phyloP scores from a whole-genome alignment of 2,329 filamentous ascomycete genomes.

The Claviceps humidiphila region DNA sequence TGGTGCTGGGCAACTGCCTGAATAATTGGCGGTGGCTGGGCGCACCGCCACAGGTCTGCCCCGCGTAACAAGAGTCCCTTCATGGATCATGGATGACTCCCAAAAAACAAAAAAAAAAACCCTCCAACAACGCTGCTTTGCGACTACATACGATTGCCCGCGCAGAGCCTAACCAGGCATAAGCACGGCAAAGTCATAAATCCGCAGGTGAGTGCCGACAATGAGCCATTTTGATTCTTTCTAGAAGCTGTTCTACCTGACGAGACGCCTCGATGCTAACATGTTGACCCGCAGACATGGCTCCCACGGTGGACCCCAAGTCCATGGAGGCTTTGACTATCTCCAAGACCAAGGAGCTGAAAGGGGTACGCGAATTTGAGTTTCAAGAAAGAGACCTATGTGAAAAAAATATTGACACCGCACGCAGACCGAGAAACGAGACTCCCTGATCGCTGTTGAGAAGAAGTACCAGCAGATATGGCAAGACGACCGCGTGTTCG shows the following conservation, averaged over 20 bases:
- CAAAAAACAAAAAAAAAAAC: neutral
- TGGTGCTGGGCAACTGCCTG: neutral
- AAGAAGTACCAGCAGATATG: constrained; percentile 78
- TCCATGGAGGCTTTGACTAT: constrained; percentile 38
- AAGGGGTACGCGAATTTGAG: constrained; percentile 30
- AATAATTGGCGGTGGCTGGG: neutral
- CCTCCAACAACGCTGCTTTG: neutral
- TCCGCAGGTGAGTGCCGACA: constrained; percentile 5
- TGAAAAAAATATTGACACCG: neutral
- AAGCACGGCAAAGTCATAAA: constrained; percentile 4
- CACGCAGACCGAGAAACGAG: constrained; percentile 68
- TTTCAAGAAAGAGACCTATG: neutral
- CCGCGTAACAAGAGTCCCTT: constrained; percentile 14
- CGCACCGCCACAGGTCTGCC: constrained; percentile 11
- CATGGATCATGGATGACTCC: constrained; percentile 17
- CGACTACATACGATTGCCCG: constrained; percentile 9
- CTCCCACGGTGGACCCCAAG: constrained; percentile 27
- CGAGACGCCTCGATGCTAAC: neutral
- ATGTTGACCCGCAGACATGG: constrained; percentile 21
- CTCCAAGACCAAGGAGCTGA: constrained; percentile 49
- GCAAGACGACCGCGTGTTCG: constrained; percentile 49
- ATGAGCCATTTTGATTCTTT: too few relatives aligned
- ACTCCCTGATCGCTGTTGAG: constrained; percentile 68
- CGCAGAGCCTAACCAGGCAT: constrained; percentile 1
- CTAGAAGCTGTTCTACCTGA: neutral